These are phyloP conservation scores for Chaetomium sp. DNA, from an alignment of 2,329 filamentous ascomycete species.

Conservation along the genomic window DNA sequence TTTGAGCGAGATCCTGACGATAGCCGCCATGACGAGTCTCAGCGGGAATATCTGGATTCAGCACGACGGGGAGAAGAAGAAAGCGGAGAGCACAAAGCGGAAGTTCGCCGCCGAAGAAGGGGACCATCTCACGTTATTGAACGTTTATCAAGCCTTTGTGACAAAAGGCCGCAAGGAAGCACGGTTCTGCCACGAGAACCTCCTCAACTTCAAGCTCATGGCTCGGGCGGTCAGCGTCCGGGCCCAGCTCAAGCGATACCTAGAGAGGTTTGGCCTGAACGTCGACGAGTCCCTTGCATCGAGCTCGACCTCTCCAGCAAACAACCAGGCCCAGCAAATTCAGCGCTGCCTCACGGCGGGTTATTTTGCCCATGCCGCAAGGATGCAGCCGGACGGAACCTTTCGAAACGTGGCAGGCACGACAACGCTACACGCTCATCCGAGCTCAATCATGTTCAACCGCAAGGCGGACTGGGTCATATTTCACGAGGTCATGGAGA, in stretches of 20 bases:
- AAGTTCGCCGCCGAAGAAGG: constrained; percentile 91
- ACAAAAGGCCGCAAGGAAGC: constrained; percentile 75
- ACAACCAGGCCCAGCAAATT: constrained; percentile 61
- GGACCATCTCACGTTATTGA: constrained; percentile 85
- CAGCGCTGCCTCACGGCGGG: constrained; percentile 79
- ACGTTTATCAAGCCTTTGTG: constrained; percentile 86
- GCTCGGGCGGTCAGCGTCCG: constrained; percentile 77
- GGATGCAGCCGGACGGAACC: constrained; percentile 88
- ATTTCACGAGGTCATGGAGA: constrained; percentile 90
- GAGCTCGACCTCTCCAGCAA: constrained; percentile 27
- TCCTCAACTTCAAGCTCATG: constrained; percentile 81
- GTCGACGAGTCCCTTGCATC: constrained; percentile 56
- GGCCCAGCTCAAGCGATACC: constrained; percentile 75
- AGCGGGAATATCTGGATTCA: constrained; percentile 79
- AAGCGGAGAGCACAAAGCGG: constrained; percentile 64
- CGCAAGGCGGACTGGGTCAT: constrained; percentile 95
- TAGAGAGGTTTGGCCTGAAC: constrained; percentile 75
- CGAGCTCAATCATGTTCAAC: constrained; percentile 91
- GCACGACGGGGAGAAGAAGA: constrained; percentile 69
- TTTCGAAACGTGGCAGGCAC: constrained; percentile 80
- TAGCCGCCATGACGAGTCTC: constrained; percentile 88
- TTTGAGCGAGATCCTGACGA: constrained; percentile 78
- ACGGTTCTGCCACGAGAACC: constrained; percentile 80
- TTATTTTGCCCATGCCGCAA: constrained; percentile 88
- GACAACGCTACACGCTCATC: constrained; percentile 77